Evolutionary conservation across 768 basidiomycete species (phyloP), one percentile per base, ranked within the genome.

Genomic region (Russula sp.): DNA sequence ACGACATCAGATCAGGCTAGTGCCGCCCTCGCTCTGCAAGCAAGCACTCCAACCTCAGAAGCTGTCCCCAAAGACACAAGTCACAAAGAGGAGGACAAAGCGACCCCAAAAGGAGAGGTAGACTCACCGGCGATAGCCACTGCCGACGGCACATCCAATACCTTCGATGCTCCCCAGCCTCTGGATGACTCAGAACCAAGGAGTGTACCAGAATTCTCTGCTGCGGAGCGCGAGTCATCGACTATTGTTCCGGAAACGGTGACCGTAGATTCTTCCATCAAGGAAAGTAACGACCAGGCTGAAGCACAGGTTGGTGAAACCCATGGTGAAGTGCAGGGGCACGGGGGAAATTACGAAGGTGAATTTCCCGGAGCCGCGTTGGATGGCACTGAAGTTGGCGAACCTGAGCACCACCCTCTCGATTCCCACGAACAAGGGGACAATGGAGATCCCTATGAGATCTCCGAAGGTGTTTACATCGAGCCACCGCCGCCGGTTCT

Each of bases 401-500:
- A 62, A 22, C 39, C 47, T 44, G 47, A 49, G 14, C 54, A 2
- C 11, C 52, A 35, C 27, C 8, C 16, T 34, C 1, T n/a, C n/a
- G 62, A 59, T 31, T 35, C 45, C 7, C 52, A 59, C 27, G 57
- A 59, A 58, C 42, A 18, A 27, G 56, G 44, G 34, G 59, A 44
- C 35, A 27, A 55, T 40, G 52, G 54, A 11, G 60, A 68, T 40
- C 66, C 67, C 16, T 58, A 68, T 16, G 62, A 68, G 48, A 63
- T 66, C 32, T 60, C 65, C 1, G 67, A 68, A 69, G 88, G 82
- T 34, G 84, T 87, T 51, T 88, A 84, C 71, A 87, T 88, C 56
- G 88, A 89, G 63, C 85, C 86, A 34, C 88, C 88, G 32, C 88
- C 88, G 13, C 78, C 86, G 16, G 85, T 89, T 49, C 74, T 88